Conservation (phyloP, 345 rosid genomes). For the Alliaria petiolata region DNA sequence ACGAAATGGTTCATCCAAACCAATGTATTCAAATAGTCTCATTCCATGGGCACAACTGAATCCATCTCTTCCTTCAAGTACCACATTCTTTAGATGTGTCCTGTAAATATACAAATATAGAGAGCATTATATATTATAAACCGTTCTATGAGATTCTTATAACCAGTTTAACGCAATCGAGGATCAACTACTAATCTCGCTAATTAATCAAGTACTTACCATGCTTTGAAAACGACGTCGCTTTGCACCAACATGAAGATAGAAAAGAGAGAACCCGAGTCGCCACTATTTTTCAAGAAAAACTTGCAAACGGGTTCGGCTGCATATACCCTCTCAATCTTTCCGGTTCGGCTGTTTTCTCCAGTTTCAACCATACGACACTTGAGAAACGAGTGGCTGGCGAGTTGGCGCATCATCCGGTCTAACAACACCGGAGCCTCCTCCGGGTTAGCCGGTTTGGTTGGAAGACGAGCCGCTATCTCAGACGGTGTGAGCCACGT, state of each 20-base stretch:
- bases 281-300: slow-evolving; percentile 6
- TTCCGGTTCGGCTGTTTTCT: too few relatives aligned
- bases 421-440: slow-evolving; percentile 41
- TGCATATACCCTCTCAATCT: slow-evolving; percentile 6
- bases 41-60: slow-evolving; percentile 50
- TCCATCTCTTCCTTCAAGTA: slow-evolving; percentile 49
- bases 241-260: not conserved
- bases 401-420: slow-evolving; percentile 39
- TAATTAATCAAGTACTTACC: not conserved
- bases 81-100: slow-evolving; percentile 41
- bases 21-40: slow-evolving; percentile 39
- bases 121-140: not conserved
- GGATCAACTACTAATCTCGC: not conserved
- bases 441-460: slow-evolving; percentile 26
- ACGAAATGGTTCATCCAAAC: slow-evolving; percentile 36
- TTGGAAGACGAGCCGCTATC: slow-evolving; percentile 27
- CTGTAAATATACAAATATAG: not conserved
- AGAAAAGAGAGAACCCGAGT: slow-evolving; percentile 6
- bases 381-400: slow-evolving; percentile 33
- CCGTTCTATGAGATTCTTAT: not conserved
- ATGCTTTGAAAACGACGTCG: slow-evolving; percentile 13
- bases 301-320: slow-evolving; percentile 16
- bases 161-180: not conserved
- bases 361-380: too few relatives aligned
- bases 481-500: slow-evolving; percentile 38